phyloP scores from a whole-genome alignment of 768 basidiomycete species.

The Auriscalpium vulgare region DNA sequence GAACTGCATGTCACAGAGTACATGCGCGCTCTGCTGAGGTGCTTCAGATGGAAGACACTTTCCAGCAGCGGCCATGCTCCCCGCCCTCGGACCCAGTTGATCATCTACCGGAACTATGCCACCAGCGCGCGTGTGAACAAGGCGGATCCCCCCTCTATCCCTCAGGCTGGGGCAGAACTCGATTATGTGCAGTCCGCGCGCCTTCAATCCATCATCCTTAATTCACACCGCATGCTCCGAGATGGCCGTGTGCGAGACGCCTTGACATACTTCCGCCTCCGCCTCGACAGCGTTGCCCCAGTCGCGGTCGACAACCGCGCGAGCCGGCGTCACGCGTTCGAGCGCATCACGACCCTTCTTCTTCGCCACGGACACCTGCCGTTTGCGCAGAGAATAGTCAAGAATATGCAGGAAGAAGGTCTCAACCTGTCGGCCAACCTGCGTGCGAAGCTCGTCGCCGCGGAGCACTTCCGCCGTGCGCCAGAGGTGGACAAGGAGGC shows the following conservation, averaged over 20 bases:
- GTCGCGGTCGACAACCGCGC: not conserved
- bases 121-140: not conserved
- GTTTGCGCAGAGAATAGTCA: constrained; percentile 33
- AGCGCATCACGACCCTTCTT: constrained; percentile 32
- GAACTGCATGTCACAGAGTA: not conserved
- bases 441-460: constrained; percentile 33
- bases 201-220: not conserved
- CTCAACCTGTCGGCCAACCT: constrained; percentile 30
- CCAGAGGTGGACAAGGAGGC: not conserved
- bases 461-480: constrained; percentile 15
- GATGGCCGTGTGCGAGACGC: not conserved
- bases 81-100: not conserved
- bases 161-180: not conserved
- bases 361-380: constrained; percentile 29
- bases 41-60: not conserved
- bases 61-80: not conserved
- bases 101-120: not conserved
- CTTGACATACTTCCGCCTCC: not conserved
- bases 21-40: not conserved
- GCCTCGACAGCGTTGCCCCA: not conserved
- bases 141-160: not conserved
- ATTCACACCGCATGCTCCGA: not conserved
- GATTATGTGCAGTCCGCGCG: not conserved
- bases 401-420: constrained; percentile 33
- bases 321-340: constrained; percentile 21